Base-by-base conservation (phyloP, 306 rosid species). In the Neltuma alba region DNA sequence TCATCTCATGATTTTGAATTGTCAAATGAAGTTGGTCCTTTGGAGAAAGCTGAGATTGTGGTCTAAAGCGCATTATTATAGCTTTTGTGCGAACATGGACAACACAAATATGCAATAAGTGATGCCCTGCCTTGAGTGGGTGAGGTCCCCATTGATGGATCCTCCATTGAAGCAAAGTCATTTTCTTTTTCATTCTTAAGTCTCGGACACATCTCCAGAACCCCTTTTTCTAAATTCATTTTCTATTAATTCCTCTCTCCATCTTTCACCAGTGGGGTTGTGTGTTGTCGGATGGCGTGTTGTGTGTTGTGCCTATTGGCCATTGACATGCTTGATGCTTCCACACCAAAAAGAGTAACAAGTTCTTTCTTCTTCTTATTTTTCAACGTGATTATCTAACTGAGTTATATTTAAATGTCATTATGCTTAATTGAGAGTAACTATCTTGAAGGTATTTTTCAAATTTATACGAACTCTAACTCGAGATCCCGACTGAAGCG, bases 21-120 rank as follows among this genome's bases (percentile, higher is more conserved):
- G 85, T 77, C 76, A 87, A 76, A 76, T 74, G 63, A 77, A 82
- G 72, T 66, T 64, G 52, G 80, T 55, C 80, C 67, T 79, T 76
- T 71, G 48, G 47, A 55, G 74, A 88, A 88, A 82, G 88, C 76
- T 65, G 64, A 63, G 70, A 76, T 62, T 18, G 8, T 79, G 74
- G 87, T 81, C 68, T 79, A 86, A 86, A 85, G 71, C 82, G 81
- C 75, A 86, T 91, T 7, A 62, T 78, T 21, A 66, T 37, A 72
- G 42, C 82, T 50, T 50, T 50, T 55, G 65, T 74, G 76, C 81
- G 50, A n/a, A 70, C 70, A 85, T 87, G 83, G 80, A 72, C 77
- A 64, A 64, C 86, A 65, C 84, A 57, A 41, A 70, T 48, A 71
- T 70, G 58, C 65, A 77, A 72, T 30, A 31, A 57, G 84, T 11